Base-by-base conservation (phyloP, 2,329 filamentous ascomycete genomes). In the Blastomyces silverae region DNA sequence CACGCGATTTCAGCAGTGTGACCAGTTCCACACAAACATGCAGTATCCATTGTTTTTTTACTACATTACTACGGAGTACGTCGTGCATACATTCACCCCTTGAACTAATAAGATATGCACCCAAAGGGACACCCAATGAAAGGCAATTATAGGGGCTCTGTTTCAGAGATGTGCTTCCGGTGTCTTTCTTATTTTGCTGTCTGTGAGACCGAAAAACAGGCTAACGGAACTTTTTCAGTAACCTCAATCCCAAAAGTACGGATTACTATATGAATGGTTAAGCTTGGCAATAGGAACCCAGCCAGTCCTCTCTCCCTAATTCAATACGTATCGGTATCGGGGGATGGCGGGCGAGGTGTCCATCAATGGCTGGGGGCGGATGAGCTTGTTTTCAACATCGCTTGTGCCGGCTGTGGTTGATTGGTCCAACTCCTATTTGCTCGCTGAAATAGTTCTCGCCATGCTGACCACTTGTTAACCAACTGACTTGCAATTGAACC, bases 371-470 rank as follows among this genome's bases (percentile, higher is more conserved):
- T 58, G 56, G 31, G 37, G 34, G 34, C 56, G 34, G n/a, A 58
- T 58, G 56, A 58, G 56, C 56, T 58, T 58, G 37, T 58, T 61
- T 48, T 61, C 44, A 31, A 31, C 28, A 22, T 61, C 44, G 15
- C 25, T 48, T 46, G 22, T 31, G 37, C 44, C 50, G 50, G 22
- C 13, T 52, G 50, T 25, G 57, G 56, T 42, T 44, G 56, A 42
- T 34, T 25, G 15, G 28, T 34, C 25, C 13, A 37, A 59, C n/a
- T n/a, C 55, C 22, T 34, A 57, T 57, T 57, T 34, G 31, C 55
- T 53, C 4, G 7, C 37, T 39, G 37, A 20, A 8, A 20, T 2
- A n/a, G 10, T 4, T 10, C 10, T 25, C 22, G 48, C 22, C 25
- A 53, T 53, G 22, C 50, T 53, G 50, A 15, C 22, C 22, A 15